These are phyloP conservation scores for Claviceps monticola DNA, from an alignment of 2,329 filamentous ascomycete genomes.

Conservation along the genomic window DNA sequence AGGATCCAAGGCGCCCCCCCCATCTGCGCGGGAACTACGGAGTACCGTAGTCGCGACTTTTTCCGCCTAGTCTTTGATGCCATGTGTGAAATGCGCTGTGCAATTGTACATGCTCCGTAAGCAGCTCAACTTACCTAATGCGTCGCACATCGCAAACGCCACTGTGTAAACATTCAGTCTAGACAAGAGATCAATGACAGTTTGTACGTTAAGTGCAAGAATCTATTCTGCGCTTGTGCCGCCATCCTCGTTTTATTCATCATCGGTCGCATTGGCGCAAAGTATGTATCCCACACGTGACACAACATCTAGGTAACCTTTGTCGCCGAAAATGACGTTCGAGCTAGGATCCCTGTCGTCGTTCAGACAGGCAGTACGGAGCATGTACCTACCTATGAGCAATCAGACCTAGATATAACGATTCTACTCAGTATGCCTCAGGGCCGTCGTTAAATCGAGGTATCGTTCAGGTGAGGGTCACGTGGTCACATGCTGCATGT, in stretches of 20 bases:
- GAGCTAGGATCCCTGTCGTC: background rate
- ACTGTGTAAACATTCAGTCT: background rate
- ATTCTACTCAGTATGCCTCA: too few relatives aligned
- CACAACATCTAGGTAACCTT: background rate
- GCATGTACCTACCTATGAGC: too few relatives aligned
- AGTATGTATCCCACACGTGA: background rate
- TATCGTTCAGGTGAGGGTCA: too few relatives aligned
- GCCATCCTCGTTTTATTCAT: background rate
- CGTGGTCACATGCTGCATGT: too few relatives aligned
- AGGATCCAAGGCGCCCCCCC: background rate
- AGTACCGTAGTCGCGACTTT: background rate
- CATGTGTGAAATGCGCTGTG: background rate
- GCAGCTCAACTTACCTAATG: background rate
- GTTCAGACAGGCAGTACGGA: background rate
- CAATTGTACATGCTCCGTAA: background rate
- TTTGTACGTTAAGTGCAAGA: background rate
- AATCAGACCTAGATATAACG: too few relatives aligned
- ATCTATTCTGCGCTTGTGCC: background rate
- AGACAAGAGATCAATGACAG: background rate
- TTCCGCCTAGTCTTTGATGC: background rate
- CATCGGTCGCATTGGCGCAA: background rate
- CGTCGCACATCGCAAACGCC: background rate
- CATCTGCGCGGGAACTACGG: background rate
- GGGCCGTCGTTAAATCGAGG: too few relatives aligned
- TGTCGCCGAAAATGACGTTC: background rate